Evolutionary conservation across 176 grass and related monocot species (phyloP).

Genomic region (Melocanna baccifera): DNA sequence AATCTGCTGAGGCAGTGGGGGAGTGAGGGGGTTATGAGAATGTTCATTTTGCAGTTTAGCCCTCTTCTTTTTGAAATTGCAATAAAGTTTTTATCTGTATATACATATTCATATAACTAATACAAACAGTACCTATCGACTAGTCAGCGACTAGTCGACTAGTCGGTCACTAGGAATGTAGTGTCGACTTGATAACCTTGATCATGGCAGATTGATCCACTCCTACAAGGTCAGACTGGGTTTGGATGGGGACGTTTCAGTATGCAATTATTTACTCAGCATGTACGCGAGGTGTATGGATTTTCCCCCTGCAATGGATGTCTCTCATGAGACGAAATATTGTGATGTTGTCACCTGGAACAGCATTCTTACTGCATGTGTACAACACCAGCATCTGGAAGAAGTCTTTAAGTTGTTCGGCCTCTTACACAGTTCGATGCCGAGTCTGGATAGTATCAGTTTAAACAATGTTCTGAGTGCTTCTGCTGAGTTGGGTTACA

Average conservation of each 20-base stretch:
- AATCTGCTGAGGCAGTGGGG: too few relatives aligned
- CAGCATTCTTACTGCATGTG: constrained; percentile 54
- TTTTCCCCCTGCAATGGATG: constrained; percentile 47
- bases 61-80: too few relatives aligned
- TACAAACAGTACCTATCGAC: too few relatives aligned
- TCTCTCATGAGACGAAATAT: constrained; percentile 33
- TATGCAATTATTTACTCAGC: constrained; percentile 55
- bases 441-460: constrained; percentile 58
- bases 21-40: too few relatives aligned
- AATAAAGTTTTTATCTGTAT: too few relatives aligned
- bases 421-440: constrained; percentile 37
- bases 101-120: too few relatives aligned
- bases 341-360: constrained; percentile 50
- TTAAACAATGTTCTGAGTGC: constrained; percentile 61
- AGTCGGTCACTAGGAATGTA: too few relatives aligned
- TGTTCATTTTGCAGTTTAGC: too few relatives aligned
- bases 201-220: constrained; percentile 65
- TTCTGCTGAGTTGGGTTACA: constrained; percentile 57
- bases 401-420: constrained; percentile 44
- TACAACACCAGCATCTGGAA: constrained; percentile 43
- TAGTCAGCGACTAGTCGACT: too few relatives aligned
- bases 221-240: constrained; percentile 45
- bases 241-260: constrained; percentile 32
- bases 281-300: constrained; percentile 54
- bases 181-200: too few relatives aligned